Percentiles rank a stretch among this genome's conserved stretches.
Conservation (phyloP, 2,329 filamentous ascomycete genomes). For the Talaromyces islandicus region DNA sequence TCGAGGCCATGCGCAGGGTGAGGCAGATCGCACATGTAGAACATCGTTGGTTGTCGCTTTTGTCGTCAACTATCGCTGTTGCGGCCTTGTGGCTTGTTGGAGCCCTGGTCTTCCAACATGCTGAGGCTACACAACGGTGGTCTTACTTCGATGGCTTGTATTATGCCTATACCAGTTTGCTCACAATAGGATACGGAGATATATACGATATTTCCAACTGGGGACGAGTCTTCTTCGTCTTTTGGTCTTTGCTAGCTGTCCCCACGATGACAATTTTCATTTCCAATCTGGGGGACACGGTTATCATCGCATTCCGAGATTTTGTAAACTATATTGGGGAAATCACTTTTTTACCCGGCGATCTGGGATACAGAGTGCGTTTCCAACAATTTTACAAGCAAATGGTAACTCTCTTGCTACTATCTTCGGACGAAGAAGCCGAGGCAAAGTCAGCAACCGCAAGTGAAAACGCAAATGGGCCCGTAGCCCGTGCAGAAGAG, state of each 20-base stretch:
- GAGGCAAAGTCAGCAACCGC: background rate
- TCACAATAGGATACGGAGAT: conserved; percentile 38
- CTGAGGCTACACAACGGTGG: conserved; percentile 27
- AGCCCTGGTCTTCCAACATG: conserved; percentile 30
- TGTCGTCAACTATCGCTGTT: conserved; percentile 32
- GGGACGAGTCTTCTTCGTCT: conserved; percentile 34
- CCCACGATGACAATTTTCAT: conserved; percentile 37
- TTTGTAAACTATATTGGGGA: conserved; percentile 51
- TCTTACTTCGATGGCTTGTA: conserved; percentile 34
- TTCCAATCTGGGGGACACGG: conserved; percentile 32
- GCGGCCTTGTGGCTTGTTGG: conserved; percentile 40
- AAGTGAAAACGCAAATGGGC: background rate
- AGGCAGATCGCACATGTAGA: conserved; percentile 36
- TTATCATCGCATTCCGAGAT: conserved; percentile 49
- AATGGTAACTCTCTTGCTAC: background rate
- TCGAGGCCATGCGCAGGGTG: conserved; percentile 43
- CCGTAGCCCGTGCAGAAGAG: conserved; percentile 20
- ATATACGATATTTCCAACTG: conserved; percentile 26
- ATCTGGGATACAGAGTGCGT: conserved; percentile 30
- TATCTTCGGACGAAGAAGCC: conserved; percentile 7
- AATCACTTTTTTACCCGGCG: conserved; percentile 49
- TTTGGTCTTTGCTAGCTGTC: conserved; percentile 36
- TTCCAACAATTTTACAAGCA: conserved; percentile 15
- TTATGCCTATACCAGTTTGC: conserved; percentile 32
- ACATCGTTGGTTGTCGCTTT: conserved; percentile 37